phyloP scores from a whole-genome alignment of 768 basidiomycete species.

The Pulveroboletus sp. region DNA sequence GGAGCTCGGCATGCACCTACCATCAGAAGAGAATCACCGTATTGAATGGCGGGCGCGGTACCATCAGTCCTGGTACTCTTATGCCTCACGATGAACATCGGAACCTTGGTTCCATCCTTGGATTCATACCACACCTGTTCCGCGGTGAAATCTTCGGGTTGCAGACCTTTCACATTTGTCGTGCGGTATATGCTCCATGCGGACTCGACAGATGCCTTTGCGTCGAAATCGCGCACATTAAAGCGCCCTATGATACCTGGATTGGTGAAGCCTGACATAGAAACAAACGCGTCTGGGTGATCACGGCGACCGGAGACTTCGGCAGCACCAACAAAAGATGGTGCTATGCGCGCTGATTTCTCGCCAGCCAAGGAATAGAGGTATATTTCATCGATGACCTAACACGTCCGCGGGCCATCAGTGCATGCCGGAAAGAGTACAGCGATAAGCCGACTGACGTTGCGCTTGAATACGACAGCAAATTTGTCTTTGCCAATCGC shows the following conservation, averaged over 20 bases:
- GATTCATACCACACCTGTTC: conserved; percentile 77
- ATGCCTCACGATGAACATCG: conserved; percentile 83
- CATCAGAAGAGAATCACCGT: conserved; percentile 41
- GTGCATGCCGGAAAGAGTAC: background rate
- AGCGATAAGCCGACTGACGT: conserved; percentile 43
- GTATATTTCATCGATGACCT: conserved; percentile 79
- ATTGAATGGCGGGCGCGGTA: conserved; percentile 72
- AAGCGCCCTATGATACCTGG: conserved; percentile 66
- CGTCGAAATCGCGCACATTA: conserved; percentile 41
- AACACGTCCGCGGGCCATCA: conserved; percentile 5
- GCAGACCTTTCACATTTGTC: conserved; percentile 56
- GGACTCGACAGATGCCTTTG: conserved; percentile 34
- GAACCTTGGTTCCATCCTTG: conserved; percentile 76
- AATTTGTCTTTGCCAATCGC: conserved; percentile 55
- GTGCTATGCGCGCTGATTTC: conserved; percentile 51
- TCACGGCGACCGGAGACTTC: conserved; percentile 48
- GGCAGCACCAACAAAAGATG: conserved; percentile 66
- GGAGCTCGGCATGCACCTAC: background rate
- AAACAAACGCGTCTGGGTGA: conserved; percentile 60
- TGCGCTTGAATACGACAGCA: conserved; percentile 62
- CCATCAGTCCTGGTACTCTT: conserved; percentile 68
- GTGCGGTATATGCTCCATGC: conserved; percentile 58
- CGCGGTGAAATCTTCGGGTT: conserved; percentile 63
- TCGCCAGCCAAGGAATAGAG: conserved; percentile 57
- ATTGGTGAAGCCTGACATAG: conserved; percentile 63